Conservation (phyloP, 2,329 filamentous ascomycete species). For the Colletotrichum lini region DNA sequence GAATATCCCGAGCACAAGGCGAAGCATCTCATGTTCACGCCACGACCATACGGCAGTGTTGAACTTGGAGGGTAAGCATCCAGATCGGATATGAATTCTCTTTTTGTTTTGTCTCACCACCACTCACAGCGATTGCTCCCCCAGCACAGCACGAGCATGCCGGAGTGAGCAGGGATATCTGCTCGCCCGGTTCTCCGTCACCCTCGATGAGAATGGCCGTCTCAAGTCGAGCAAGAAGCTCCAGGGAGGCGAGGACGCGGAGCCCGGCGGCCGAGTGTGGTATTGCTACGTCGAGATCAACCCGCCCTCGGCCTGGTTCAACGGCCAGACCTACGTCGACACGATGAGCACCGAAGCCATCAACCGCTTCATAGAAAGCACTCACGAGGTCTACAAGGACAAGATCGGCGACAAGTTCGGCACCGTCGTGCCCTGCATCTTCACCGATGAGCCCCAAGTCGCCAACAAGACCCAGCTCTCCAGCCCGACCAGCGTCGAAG, state of each 20-base stretch:
- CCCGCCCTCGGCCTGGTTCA: conserved; percentile 49
- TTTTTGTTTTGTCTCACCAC: not conserved
- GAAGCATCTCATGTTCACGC: conserved; percentile 50
- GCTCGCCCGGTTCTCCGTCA: conserved; percentile 46
- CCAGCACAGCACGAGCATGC: conserved; percentile 38
- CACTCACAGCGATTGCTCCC: not conserved
- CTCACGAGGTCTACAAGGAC: conserved; percentile 50
- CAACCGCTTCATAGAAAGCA: conserved; percentile 48
- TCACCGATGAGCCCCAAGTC: conserved; percentile 53
- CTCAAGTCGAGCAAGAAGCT: conserved; percentile 45
- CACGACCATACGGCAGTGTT: conserved; percentile 39
- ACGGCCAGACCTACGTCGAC: conserved; percentile 51
- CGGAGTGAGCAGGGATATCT: conserved; percentile 47
- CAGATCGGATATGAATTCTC: too few relatives aligned
- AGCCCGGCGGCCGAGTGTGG: conserved; percentile 46
- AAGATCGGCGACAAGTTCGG: conserved; percentile 50
- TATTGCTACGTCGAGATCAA: conserved; percentile 52
- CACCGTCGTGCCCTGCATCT: conserved; percentile 49
- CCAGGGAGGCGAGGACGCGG: conserved; percentile 42
- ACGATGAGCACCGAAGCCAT: conserved; percentile 49
- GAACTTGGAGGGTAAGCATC: conserved; percentile 37
- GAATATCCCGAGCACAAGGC: conserved; percentile 47
- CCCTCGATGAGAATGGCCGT: conserved; percentile 45
- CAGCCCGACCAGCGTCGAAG: conserved; percentile 44
- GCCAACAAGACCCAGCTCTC: conserved; percentile 49